These are phyloP conservation scores for Trichoderma atrobrunneum DNA, from an alignment of 2,329 filamentous ascomycete genomes.

Conservation along the genomic window DNA sequence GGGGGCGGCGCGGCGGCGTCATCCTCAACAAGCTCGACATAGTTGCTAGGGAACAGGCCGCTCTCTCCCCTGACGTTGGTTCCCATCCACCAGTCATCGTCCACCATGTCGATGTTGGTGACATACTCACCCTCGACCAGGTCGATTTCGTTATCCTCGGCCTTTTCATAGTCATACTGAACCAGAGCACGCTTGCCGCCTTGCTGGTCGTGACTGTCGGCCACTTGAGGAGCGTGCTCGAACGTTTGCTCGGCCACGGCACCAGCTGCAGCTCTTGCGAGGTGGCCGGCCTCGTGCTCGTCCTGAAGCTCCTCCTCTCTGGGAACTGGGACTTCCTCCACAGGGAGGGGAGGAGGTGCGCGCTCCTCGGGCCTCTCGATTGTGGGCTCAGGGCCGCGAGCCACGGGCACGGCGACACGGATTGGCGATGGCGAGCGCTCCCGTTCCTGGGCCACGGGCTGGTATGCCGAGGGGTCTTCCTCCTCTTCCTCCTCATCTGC, in stretches of 20 bases:
- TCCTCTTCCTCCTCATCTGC: slow-evolving; percentile 59
- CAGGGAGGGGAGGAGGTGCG: slow-evolving; percentile 59
- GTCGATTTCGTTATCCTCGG: slow-evolving; percentile 95
- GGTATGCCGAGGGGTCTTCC: slow-evolving; percentile 46
- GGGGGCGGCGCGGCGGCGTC: slow-evolving; percentile 37
- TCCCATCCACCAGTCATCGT: slow-evolving; percentile 99
- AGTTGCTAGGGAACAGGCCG: slow-evolving; percentile 95
- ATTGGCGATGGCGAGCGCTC: slow-evolving; percentile 65
- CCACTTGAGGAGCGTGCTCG: slow-evolving; percentile 32
- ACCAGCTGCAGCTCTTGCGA: slow-evolving; percentile 56
- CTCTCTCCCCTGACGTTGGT: slow-evolving; percentile 79
- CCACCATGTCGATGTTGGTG: slow-evolving; percentile 92
- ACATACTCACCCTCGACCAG: slow-evolving; percentile 85
- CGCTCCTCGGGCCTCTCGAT: slow-evolving; percentile 49
- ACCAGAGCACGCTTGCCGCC: slow-evolving; percentile 72
- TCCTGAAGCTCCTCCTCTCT: slow-evolving; percentile 62
- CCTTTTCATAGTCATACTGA: slow-evolving; percentile 95
- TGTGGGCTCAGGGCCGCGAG: slow-evolving; percentile 57
- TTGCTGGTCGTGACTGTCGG: slow-evolving; percentile 29
- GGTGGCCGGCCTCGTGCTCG: slow-evolving; percentile 60
- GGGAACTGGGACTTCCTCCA: slow-evolving; percentile 61
- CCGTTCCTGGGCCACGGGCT: slow-evolving; percentile 40
- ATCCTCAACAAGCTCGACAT: slow-evolving; percentile 79
- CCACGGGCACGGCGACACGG: slow-evolving; percentile 80
- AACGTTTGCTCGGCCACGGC: slow-evolving; percentile 48